Base-by-base conservation (phyloP, 2,329 filamentous ascomycete genomes). In the Paracoccidioides lutzii region DNA sequence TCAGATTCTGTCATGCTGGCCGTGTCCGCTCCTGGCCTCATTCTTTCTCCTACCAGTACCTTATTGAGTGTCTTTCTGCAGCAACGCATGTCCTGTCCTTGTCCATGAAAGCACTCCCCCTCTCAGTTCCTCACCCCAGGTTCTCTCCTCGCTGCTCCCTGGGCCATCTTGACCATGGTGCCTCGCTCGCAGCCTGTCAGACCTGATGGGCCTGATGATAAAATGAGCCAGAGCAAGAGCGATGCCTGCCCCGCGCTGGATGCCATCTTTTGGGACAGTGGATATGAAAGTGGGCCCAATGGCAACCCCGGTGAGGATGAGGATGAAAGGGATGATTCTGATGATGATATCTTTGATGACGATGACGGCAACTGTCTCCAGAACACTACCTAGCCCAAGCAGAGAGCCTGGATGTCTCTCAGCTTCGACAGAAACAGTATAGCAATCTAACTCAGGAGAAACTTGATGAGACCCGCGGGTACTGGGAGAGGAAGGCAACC, bases 351-450 rank as follows among this genome's bases (percentile, higher is more conserved):
- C 4, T 12, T 45, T 45, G 43, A 45, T 45, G n/a, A 45, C 28
- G 15, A 45, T 15, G 44, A 64, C 38, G 42, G 56, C 22, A 65
- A 50, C 60, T 62, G n/a, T 54, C 59, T 37, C 52, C 42, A n/a
- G 56, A 60, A 55, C 52, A 65, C 56, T 67, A 64, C 51, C 51
- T 67, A 5, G 4, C 57, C 12, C 52, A 65, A 56, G 62, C 63
- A 35, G 54, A 67, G 58, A 58, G 30, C 44, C 57, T 66, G 1
- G 52, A 68, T 61, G 38, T 67, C 35, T 65, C 60, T 4, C 43
- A 62, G 57, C 64, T 67, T 43, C 40, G 57, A 60, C 52, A 68
- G 56, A 66, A 66, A 58, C 53, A 53, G n/a, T 67, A 68, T 37
- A 66, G 63, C 51, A 46, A 15, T 0, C 61, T 45, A 15, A 67